Percentiles rank a stretch among this genome's conserved stretches.
phyloP scores from a whole-genome alignment of 768 basidiomycete species.

The Serendipita sp. region DNA sequence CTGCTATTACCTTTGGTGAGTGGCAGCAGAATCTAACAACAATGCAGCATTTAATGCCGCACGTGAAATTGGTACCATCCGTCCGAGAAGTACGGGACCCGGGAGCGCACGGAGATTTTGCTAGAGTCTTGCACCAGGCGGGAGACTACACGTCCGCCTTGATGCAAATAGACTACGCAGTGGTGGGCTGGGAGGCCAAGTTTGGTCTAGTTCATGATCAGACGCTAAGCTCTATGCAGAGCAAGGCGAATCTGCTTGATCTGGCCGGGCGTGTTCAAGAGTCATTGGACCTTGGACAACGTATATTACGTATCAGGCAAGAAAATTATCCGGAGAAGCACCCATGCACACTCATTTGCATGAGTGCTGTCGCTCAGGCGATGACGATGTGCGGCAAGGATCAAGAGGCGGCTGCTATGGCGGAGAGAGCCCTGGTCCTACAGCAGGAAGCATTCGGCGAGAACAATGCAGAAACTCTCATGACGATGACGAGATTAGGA shows the following conservation, averaged over 20 bases:
- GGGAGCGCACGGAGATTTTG: neutral
- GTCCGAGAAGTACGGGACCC: neutral
- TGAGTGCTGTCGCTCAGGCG: neutral
- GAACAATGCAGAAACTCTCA: neutral
- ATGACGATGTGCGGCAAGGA: neutral
- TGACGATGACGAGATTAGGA: neutral
- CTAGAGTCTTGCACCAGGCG: neutral
- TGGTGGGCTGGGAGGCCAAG: neutral
- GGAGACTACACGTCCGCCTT: neutral
- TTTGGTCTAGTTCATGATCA: neutral
- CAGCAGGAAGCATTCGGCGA: neutral
- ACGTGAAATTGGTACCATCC: neutral
- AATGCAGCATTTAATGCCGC: neutral
- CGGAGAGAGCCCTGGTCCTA: neutral
- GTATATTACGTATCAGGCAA: neutral
- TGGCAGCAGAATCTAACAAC: neutral
- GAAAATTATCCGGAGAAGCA: neutral
- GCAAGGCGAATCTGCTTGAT: neutral
- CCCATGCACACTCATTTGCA: neutral
- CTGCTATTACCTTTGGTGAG: neutral
- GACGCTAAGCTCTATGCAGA: neutral
- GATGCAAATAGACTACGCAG: neutral
- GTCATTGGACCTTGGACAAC: neutral
- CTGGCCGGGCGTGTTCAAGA: neutral
- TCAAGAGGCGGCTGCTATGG: neutral